These are phyloP conservation scores for Nelumbo lutea DNA, from an alignment of 164 flowering plant genomes.

Conservation along the genomic window DNA sequence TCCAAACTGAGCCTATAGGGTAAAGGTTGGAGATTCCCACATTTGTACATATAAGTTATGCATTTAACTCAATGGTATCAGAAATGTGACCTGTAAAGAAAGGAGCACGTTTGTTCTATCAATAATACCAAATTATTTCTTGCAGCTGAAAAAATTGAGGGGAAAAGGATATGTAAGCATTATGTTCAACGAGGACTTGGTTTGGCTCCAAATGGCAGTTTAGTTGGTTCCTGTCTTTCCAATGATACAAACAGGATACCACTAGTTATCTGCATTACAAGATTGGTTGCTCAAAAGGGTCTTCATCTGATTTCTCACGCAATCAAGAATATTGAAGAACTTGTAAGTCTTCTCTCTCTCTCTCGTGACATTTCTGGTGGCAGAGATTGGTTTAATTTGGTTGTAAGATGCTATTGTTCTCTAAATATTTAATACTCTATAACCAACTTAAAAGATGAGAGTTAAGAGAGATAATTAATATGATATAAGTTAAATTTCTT, in stretches of 20 bases:
- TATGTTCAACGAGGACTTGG: conserved; percentile 65
- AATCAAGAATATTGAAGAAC: conserved; percentile 44
- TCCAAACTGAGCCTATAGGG: too few species aligned
- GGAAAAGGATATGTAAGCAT: conserved; percentile 53
- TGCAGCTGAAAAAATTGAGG: conserved; percentile 40
- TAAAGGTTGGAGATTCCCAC: too few species aligned
- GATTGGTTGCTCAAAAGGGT: conserved; percentile 73
- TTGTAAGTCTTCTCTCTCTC: conserved; percentile 32
- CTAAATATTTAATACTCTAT: too few species aligned
- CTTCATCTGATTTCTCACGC: conserved; percentile 65
- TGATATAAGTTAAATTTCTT: too few species aligned
- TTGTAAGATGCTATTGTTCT: too few species aligned
- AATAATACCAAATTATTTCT: not conserved
- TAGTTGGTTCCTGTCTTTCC: conserved; percentile 5
- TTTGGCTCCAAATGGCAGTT: conserved; percentile 24
- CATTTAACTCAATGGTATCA: too few species aligned
- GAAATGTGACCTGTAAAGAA: too few species aligned
- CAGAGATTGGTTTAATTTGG: too few species aligned
- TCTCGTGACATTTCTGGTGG: not conserved
- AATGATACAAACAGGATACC: conserved; percentile 27
- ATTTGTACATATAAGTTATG: too few species aligned
- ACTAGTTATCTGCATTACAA: conserved; percentile 54
- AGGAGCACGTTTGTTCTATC: too few species aligned
- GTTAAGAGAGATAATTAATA: too few species aligned
- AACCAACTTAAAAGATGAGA: too few species aligned